Percentiles rank a stretch among this genome's conserved stretches.
Conservation (phyloP, 495 filamentous ascomycete species). For the Astrothelium macrocarpum region DNA sequence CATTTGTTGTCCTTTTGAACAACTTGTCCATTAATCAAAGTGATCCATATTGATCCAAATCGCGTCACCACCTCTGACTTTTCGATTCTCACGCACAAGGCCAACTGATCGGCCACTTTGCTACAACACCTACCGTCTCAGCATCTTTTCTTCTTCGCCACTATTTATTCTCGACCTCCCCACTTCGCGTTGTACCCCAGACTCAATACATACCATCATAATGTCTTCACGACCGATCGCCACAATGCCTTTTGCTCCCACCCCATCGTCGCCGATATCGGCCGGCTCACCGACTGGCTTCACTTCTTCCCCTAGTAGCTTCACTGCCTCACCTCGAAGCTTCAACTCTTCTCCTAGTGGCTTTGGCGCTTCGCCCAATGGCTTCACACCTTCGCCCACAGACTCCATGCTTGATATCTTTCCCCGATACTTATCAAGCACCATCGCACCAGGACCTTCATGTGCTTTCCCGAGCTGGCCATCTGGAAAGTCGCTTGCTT, state of each 20-base stretch:
- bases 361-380: background rate
- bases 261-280: background rate
- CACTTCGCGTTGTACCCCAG: background rate
- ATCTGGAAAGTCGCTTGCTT: slow-evolving; percentile 1
- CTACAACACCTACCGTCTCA: background rate
- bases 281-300: background rate
- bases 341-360: background rate
- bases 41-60: background rate
- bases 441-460: background rate
- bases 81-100: background rate
- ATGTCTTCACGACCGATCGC: background rate
- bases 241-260: background rate
- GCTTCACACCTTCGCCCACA: background rate
- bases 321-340: background rate
- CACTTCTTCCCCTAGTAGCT: background rate
- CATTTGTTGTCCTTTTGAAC: slow-evolving; percentile 1
- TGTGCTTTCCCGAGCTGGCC: slow-evolving; percentile 3
- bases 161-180: background rate
- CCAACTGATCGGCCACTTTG: slow-evolving; percentile 4
- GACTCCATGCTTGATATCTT: slow-evolving; percentile 5
- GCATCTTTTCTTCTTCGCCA: background rate
- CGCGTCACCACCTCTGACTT: background rate
- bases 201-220: background rate
- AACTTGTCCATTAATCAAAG: background rate
- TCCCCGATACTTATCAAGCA: slow-evolving; percentile 6